Base-by-base conservation (phyloP, 768 basidiomycete species). In the Ephemerocybe angulata region DNA sequence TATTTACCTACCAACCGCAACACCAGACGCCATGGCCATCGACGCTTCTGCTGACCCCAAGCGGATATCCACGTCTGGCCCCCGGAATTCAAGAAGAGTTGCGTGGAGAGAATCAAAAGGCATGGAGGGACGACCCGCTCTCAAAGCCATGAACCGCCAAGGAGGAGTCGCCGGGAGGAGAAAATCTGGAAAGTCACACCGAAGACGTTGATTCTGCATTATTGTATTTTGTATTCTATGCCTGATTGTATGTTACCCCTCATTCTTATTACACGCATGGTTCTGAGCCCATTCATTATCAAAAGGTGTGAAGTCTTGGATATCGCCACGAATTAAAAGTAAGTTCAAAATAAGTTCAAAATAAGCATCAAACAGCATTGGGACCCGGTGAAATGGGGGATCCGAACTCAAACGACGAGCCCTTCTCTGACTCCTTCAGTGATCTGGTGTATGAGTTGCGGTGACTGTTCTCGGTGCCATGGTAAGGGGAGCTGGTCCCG, bases 61-160 rank as follows among this genome's bases (percentile, higher is more conserved):
- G 47, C 67, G 65, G 21, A 76, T 93, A 58, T 93, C 92, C 8
- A 95, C 93, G 2, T 90, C 93, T 62, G 93, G 92, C 12, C 80
- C 86, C 2, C 83, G 91, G 29, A 75, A 78, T 48, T 88, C 89
- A 46, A 76, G 93, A 56, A 77, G 89, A 58, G 92, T 93, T 66
- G 77, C 84, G 60, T 95, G 93, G 93, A 75, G 91, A 65, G 72
- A 72, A 53, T 86, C 91, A 22, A 95, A 93, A 66, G 93, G 93
- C 28, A 63, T 90, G 68, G 64, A 73, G 7, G 70, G 83, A 24
- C 67, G 80, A 59, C 75, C 81, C 7, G 75, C 74, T 57, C 66
- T 76, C 8, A 73, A 67, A 37, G 82, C 79, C 30, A 79, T 85
- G 77, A 90, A 88, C 63, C 78, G 84, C 33, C 86, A 90, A 65